Evolutionary conservation across 1,139 yeast genomes (phyloP).

Genomic region (Hyphopichia khmerensis): DNA sequence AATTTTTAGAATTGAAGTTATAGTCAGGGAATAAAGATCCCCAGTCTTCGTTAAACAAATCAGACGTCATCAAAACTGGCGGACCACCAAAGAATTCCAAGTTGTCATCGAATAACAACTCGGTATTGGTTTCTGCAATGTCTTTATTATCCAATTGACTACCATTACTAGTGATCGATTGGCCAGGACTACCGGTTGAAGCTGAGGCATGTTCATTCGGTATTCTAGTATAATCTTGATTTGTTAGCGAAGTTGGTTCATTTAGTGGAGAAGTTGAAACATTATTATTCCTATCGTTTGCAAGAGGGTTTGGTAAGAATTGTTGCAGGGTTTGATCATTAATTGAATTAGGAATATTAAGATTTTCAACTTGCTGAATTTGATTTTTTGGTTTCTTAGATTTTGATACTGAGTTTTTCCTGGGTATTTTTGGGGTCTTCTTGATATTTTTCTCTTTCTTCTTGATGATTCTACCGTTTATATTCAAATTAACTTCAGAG

Average conservation of each 20-base stretch:
- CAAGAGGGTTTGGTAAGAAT: not conserved
- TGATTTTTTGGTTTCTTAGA: not conserved
- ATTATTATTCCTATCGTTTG: not conserved
- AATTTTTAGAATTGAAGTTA: slow-evolving; percentile 2
- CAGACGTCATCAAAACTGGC: slow-evolving; percentile 53
- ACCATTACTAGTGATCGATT: not conserved
- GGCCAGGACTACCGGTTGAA: not conserved
- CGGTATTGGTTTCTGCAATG: slow-evolving; percentile 1
- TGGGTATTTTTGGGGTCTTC: not conserved
- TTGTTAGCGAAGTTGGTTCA: not conserved
- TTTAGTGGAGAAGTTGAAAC: not conserved
- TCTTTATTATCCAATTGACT: slow-evolving; percentile 1
- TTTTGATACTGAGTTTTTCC: not conserved
- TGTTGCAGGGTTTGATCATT: not conserved
- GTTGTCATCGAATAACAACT: slow-evolving; percentile 20
- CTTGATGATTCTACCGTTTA: not conserved
- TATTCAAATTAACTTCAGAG: slow-evolving; percentile 6
- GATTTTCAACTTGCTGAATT: not conserved
- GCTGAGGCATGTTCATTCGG: not conserved
- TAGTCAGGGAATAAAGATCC: slow-evolving; percentile 49
- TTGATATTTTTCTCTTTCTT: not conserved
- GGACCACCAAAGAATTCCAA: slow-evolving; percentile 52
- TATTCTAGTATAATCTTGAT: not conserved
- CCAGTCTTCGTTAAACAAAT: slow-evolving; percentile 51
- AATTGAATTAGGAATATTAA: not conserved